Evolutionary conservation across 2,329 filamentous ascomycete species (phyloP), one percentile per base, ranked within the genome.

Genomic region (Sordariomycetes sp.): DNA sequence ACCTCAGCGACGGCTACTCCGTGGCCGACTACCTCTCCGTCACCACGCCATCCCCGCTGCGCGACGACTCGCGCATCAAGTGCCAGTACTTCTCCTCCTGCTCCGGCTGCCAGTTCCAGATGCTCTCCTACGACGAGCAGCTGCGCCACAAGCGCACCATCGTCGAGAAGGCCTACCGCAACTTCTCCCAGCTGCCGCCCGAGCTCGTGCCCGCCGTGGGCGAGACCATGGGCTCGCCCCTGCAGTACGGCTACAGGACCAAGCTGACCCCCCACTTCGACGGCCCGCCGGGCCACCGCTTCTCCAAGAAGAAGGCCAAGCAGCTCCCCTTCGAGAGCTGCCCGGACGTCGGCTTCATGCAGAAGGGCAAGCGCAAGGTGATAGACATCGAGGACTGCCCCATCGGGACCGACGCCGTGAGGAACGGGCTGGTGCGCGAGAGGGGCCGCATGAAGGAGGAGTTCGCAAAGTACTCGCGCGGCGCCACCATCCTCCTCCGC

Each of bases 211-310:
- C 94, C 1, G 68, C 80, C 2, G 81, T 97, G 59, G 81, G 79
- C 55, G 88, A 95, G 63, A 99, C 94, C 10, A 91, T 97, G 66
- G 89, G 88, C 54, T 96, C 90, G 50, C 94, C 94, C 2, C 72
- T 96, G 61, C 86, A 96, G 72, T 97, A 95, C 71, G 89, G 87
- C 59, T 99, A 99, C 76, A 85, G 94, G 58, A 99, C 94, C 22
- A 99, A 99, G 74, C 80, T 99, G 63, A 99, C 94, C 20, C 94
- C 94, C 32, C 94, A 99, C 72, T 99, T 97, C 68, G 88, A 96
- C 68, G 88, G 84, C 0, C 89, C 91, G 1, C 82, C 83, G 5
- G 79, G 76, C 46, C 73, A 66, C 68, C 71, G 80, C 60, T 70
- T 67, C 61, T 71, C 80, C 65, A 72, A 69, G 66, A 77, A 80